Evolutionary conservation across 257 asterid genomes (phyloP), one percentile per base, ranked within the genome.

Genomic region (Solanum chiquidenum): DNA sequence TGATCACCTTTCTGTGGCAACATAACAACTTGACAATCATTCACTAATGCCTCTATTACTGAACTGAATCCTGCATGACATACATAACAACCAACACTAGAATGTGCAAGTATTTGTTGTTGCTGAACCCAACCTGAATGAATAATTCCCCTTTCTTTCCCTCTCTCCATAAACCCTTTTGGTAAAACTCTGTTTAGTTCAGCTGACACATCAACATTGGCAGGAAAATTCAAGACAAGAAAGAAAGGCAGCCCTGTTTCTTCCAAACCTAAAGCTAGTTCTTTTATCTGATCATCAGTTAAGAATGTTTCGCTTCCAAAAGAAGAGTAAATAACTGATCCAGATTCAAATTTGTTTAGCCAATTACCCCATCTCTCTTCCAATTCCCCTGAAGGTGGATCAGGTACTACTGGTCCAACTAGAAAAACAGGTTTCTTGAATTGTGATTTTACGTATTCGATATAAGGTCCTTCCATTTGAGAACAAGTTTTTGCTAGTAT

Each of bases 101-200:
- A 37, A 66, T 94, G 94, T 2, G 91, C 92, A 3, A 94, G 87
- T 20, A 94, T 92, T 88, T 92, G 91, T 88, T 87, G 93, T 64
- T 94, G 96, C 86, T 93, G 95, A 18, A 94, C 94, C 96, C 96
- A 94, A 49, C 96, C 95, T 3, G 87, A 89, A 55, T 90, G 92
- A 55, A 94, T 76, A 5, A 90, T 55, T 1, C 92, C 94, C 77
- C 73, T 90, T 4, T 88, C 88, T 79, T 88, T 83, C n/a, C 90
- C 87, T 71, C 92, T 90, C 84, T 85, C 93, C 85, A 75, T 0
- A n/a, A 92, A 89, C 13, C 95, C 96, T 3, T 87, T 89, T 0
- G 96, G 95, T 3, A 94, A 88, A 14, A 88, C 92, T 87, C 88
- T 66, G 14, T 88, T 87, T 76, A 92, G 52, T 88, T 90, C 93